Conservation (phyloP, 108 stramenopile genomes). For the Cyclotella atomus region DNA sequence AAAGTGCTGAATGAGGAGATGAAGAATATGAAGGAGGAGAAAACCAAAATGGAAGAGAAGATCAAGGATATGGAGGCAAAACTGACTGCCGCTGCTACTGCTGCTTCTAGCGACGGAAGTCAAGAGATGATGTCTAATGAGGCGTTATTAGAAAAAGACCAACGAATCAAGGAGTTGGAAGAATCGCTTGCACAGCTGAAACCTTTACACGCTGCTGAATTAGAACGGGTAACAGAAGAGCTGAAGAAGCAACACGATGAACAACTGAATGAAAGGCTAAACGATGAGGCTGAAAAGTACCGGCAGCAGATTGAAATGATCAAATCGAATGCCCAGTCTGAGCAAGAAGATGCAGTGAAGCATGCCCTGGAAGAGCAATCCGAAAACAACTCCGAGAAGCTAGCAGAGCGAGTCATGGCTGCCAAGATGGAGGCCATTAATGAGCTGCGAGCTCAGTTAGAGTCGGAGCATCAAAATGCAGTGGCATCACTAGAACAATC, state of each 20-base stretch:
- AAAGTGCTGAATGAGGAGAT: conserved; percentile 37
- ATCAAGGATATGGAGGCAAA: conserved; percentile 29
- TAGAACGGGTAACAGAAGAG: conserved; percentile 47
- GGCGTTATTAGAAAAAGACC: conserved; percentile 42
- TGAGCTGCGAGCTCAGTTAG: conserved; percentile 22
- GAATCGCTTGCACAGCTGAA: conserved; percentile 24
- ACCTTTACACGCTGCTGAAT: conserved; percentile 38
- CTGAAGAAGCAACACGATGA: conserved; percentile 40
- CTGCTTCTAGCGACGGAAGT: background rate
- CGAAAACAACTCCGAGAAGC: conserved; percentile 13
- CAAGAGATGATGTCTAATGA: background rate
- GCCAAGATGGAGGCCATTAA: conserved; percentile 35
- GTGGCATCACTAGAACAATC: conserved; percentile 25
- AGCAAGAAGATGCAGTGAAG: conserved; percentile 31
- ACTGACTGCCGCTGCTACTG: background rate
- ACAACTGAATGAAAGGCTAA: conserved; percentile 29
- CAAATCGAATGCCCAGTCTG: conserved; percentile 15
- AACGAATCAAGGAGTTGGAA: conserved; percentile 37
- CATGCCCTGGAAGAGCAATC: conserved; percentile 7
- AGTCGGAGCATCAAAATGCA: conserved; percentile 6
- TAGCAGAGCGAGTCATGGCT: conserved; percentile 24
- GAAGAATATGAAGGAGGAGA: conserved; percentile 39
- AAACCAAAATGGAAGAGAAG: conserved; percentile 10
- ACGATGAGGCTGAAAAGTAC: conserved; percentile 35
- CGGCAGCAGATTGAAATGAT: conserved; percentile 17